phyloP scores from a whole-genome alignment of 441 rosid species.

The Biscutella laevigata region DNA sequence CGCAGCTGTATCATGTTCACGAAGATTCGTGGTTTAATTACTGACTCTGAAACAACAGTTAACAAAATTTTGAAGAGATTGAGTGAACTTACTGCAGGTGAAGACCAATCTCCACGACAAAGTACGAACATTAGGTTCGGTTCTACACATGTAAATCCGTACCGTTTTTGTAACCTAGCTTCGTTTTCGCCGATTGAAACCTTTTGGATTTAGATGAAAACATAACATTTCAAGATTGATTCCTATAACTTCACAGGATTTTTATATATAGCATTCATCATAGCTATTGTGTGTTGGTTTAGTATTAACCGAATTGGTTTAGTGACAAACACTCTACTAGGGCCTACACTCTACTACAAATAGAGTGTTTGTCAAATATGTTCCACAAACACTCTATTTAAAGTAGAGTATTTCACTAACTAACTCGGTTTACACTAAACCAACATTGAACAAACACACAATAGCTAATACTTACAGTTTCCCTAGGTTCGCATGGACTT shows the following conservation, averaged over 20 bases:
- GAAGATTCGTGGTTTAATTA: constrained; percentile 2
- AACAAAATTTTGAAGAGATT: not conserved
- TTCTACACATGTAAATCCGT: constrained; percentile 74
- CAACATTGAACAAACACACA: too few species aligned
- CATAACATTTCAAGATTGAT: not conserved
- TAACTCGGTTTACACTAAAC: too few species aligned
- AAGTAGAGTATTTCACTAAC: too few species aligned
- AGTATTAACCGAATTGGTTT: too few species aligned
- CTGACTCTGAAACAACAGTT: not conserved
- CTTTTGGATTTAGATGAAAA: constrained; percentile 22
- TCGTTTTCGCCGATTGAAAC: constrained; percentile 54
- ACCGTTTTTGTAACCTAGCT: constrained; percentile 46
- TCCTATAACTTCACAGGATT: not conserved
- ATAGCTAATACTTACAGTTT: constrained; percentile 56
- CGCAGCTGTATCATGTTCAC: constrained; percentile 42
- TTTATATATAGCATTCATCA: too few species aligned
- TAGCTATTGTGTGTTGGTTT: too few species aligned
- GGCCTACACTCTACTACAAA: too few species aligned
- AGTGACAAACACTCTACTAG: too few species aligned
- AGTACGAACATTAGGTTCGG: constrained; percentile 82
- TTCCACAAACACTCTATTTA: too few species aligned
- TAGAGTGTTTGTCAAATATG: too few species aligned
- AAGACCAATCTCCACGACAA: constrained; percentile 81
- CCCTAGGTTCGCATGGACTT: constrained; percentile 51
- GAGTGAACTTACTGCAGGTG: constrained; percentile 28